Percentiles rank a stretch among this genome's conserved stretches.
phyloP scores from a whole-genome alignment of 768 basidiomycete species.

The Naganishia onofrii region DNA sequence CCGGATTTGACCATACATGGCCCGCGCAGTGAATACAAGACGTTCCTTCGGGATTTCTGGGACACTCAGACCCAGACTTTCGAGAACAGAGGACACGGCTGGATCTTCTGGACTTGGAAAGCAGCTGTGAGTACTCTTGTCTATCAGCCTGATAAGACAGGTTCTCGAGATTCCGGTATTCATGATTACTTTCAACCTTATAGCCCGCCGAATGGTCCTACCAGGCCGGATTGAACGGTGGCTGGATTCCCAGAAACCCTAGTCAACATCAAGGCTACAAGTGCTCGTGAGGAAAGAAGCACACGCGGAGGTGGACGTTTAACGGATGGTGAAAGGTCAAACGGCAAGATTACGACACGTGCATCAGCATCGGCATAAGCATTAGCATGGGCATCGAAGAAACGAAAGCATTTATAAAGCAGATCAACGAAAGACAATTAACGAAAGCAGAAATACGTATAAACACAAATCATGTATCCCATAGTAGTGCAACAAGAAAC shows the following conservation, averaged over 20 bases:
- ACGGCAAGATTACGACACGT: neutral
- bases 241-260: conserved; percentile 76
- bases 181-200: conserved; percentile 16
- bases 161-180: neutral
- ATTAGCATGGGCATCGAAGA: conserved; percentile 1
- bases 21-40: conserved; percentile 62
- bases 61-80: conserved; percentile 64
- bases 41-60: conserved; percentile 75
- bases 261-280: conserved; percentile 56
- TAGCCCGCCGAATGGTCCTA: conserved; percentile 86
- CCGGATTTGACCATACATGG: no score
- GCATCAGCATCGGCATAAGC: neutral
- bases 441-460: neutral
- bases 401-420: neutral
- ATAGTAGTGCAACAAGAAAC: conserved; percentile 11
- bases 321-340: neutral
- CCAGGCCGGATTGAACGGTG: conserved; percentile 70
- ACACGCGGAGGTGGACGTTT: neutral
- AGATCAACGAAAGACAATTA: neutral
- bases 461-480: conserved; percentile 20
- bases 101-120: conserved; percentile 48
- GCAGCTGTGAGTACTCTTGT: conserved; percentile 6
- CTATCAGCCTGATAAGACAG: no score
- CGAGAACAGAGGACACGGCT: conserved; percentile 49
- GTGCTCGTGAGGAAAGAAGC: conserved; percentile 18